These are phyloP conservation scores for Penicillium canariense DNA, from an alignment of 495 filamentous ascomycete genomes.

Conservation along the genomic window DNA sequence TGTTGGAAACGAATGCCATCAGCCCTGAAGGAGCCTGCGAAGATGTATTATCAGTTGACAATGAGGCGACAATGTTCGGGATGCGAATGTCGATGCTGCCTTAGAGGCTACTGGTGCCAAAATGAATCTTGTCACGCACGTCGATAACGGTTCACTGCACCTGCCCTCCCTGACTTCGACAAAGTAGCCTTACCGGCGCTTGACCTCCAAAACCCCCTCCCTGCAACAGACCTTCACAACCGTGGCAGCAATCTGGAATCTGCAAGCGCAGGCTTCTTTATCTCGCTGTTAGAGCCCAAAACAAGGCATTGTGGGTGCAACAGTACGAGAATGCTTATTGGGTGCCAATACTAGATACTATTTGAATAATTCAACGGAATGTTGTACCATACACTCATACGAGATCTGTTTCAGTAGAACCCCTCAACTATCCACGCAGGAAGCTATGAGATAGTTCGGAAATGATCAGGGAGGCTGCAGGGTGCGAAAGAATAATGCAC, in stretches of 20 bases:
- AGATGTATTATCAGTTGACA: conserved; percentile 7
- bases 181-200: too few relatives aligned
- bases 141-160: conserved; percentile 63
- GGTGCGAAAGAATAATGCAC: too few relatives aligned
- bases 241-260: not conserved
- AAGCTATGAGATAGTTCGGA: too few relatives aligned
- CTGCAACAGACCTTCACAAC: too few relatives aligned
- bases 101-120: conserved; percentile 70
- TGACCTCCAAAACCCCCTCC: too few relatives aligned
- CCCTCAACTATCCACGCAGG: too few relatives aligned
- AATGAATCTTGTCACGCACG: conserved; percentile 79
- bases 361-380: too few relatives aligned
- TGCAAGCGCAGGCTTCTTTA: not conserved
- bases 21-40: conserved; percentile 41
- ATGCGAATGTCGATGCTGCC: conserved; percentile 77
- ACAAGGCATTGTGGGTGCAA: not conserved
- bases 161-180: not conserved
- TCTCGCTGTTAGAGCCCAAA: not conserved
- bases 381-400: too few relatives aligned
- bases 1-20: conserved; percentile 14
- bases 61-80: conserved; percentile 48
- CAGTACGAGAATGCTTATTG: too few relatives aligned
- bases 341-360: too few relatives aligned
- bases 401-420: too few relatives aligned
- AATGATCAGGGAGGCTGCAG: too few relatives aligned